Evolutionary conservation across 192 early-diverging fungal species (phyloP).

Genomic region (Mortierella alpina): DNA sequence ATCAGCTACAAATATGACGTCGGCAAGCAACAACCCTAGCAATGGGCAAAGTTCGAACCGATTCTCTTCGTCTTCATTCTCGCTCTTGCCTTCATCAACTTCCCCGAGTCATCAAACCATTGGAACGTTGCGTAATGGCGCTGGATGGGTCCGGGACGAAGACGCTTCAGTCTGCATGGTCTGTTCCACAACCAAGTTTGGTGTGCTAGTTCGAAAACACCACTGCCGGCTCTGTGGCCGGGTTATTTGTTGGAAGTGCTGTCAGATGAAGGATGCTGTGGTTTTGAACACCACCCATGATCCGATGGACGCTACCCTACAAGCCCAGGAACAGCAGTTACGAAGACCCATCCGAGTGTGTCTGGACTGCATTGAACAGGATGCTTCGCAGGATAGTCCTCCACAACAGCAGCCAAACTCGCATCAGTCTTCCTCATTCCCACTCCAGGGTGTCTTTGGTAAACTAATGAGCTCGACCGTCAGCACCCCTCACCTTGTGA

Average conservation of each 20-base stretch:
- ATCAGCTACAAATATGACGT: background rate
- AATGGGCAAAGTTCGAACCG: background rate
- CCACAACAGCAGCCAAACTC: conserved; percentile 5
- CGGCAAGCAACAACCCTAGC: background rate
- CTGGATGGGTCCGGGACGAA: conserved; percentile 49
- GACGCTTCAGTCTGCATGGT: conserved; percentile 54
- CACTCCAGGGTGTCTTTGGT: conserved; percentile 33
- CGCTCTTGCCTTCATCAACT: conserved; percentile 3
- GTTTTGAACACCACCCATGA: background rate
- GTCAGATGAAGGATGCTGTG: conserved; percentile 51
- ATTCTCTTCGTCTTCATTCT: background rate
- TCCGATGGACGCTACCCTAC: background rate
- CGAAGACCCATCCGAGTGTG: conserved; percentile 36
- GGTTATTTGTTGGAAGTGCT: conserved; percentile 72
- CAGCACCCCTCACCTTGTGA: conserved; percentile 11
- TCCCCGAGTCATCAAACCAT: background rate
- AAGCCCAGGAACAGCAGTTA: background rate
- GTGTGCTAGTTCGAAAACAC: conserved; percentile 59
- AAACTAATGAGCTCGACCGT: conserved; percentile 21
- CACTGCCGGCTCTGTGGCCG: conserved; percentile 81
- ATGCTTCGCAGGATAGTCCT: conserved; percentile 10
- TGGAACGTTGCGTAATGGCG: conserved; percentile 32
- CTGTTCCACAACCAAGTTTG: conserved; percentile 41
- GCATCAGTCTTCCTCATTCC: conserved; percentile 12
- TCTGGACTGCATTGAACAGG: conserved; percentile 41